Evolutionary conservation across 2,329 filamentous ascomycete genomes (phyloP).

Genomic region (Rutstroemia sydowiana): DNA sequence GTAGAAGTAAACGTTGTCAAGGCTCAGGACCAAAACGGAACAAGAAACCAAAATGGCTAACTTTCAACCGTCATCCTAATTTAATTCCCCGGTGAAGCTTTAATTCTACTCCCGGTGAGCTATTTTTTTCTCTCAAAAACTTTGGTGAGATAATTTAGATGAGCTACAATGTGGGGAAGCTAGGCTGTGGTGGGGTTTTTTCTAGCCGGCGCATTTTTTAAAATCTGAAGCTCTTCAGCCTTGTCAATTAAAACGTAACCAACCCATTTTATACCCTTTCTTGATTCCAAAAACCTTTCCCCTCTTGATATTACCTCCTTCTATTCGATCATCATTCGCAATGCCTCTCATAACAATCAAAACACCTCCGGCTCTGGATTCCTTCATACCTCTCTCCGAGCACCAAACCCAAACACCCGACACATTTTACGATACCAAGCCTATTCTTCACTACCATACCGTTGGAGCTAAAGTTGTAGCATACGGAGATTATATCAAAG

Average conservation of each 20-base stretch:
- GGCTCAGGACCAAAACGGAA: no score
- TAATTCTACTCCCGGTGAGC: neutral
- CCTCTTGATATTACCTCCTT: neutral
- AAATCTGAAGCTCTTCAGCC: neutral
- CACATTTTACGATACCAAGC: conserved; percentile 64
- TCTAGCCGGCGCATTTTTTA: neutral
- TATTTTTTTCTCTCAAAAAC: neutral
- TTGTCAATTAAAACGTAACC: neutral
- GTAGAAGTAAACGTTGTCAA: no score
- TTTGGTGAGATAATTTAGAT: neutral
- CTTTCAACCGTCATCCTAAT: no score
- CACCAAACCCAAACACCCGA: conserved; percentile 66
- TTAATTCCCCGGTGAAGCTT: neutral
- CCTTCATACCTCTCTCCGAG: conserved; percentile 59
- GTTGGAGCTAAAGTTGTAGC: conserved; percentile 50
- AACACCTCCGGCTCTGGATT: conserved; percentile 45
- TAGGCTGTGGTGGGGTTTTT: neutral
- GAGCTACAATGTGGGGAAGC: neutral
- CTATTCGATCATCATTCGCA: neutral
- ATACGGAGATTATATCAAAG: conserved; percentile 44
- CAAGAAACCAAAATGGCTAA: no score
- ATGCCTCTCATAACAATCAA: conserved; percentile 45
- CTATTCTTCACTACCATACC: conserved; percentile 61
- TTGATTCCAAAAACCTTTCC: no score
- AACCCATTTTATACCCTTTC: no score